phyloP scores from a whole-genome alignment of 2,329 filamentous ascomycete genomes.

The Fusarium abutilonis region DNA sequence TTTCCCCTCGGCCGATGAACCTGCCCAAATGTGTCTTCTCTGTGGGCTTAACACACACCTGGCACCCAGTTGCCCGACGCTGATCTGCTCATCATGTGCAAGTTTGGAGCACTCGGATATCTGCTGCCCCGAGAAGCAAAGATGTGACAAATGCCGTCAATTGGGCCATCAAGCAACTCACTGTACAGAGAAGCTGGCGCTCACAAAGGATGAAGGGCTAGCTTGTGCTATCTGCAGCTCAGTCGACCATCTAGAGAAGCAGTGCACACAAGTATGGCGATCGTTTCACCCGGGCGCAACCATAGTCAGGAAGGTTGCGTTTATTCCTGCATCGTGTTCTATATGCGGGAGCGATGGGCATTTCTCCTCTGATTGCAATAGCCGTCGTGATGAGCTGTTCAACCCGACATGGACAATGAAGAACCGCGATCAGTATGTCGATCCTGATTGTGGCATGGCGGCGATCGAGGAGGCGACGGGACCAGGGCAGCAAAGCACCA shows the following conservation, averaged over 20 bases:
- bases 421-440: constrained; percentile 61
- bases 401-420: constrained; percentile 63
- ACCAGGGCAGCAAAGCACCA: constrained; percentile 37
- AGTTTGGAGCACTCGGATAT: constrained; percentile 58
- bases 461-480: constrained; percentile 51
- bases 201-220: constrained; percentile 62
- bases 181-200: constrained; percentile 66
- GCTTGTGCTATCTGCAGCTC: constrained; percentile 70
- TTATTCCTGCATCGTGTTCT: constrained; percentile 65
- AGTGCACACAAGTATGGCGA: constrained; percentile 70
- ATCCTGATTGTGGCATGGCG: constrained; percentile 54
- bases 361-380: constrained; percentile 65
- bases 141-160: constrained; percentile 70
- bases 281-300: constrained; percentile 58
- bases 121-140: constrained; percentile 60
- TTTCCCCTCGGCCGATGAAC: constrained; percentile 60
- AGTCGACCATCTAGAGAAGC: constrained; percentile 64
- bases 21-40: constrained; percentile 59
- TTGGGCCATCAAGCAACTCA: constrained; percentile 63
- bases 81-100: constrained; percentile 61
- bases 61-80: constrained; percentile 56
- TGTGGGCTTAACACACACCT: constrained; percentile 62
- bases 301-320: constrained; percentile 58
- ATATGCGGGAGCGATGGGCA: constrained; percentile 64
- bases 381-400: constrained; percentile 31